Evolutionary conservation across 306 rosid genomes (phyloP).

Genomic region (Prunus salicina): DNA sequence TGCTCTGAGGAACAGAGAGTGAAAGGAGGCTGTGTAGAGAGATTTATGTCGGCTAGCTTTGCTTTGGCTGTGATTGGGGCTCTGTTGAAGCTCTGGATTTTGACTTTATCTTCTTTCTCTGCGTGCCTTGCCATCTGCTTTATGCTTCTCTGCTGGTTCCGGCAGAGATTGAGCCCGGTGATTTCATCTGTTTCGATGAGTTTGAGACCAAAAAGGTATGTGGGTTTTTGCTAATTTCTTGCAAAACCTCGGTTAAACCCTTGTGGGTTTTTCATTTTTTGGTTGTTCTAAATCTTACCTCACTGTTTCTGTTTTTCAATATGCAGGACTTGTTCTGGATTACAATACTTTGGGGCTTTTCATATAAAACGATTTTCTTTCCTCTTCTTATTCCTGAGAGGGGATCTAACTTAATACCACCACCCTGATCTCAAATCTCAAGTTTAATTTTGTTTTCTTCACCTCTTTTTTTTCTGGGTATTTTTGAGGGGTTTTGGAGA

Average conservation of each 20-base stretch:
- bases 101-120: conserved; percentile 3
- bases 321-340: conserved; percentile 74
- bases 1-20: conserved; percentile 16
- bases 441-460: neutral
- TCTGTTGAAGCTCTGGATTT: conserved; percentile 58
- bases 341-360: conserved; percentile 57
- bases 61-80: conserved; percentile 59
- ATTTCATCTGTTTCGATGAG: conserved; percentile 66
- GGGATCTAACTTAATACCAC: conserved; percentile 47
- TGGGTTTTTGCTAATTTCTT: neutral
- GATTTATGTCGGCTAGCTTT: conserved; percentile 89
- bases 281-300: neutral
- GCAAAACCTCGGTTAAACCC: neutral
- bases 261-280: neutral
- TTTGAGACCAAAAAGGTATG: conserved; percentile 74
- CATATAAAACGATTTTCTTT: conserved; percentile 51
- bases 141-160: conserved; percentile 35
- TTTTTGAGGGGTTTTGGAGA: conserved; percentile 37
- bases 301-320: neutral
- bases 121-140: conserved; percentile 9
- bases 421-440: conserved; percentile 16
- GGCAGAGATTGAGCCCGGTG: conserved; percentile 41
- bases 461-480: neutral
- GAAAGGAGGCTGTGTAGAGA: conserved; percentile 26
- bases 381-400: conserved; percentile 67